Evolutionary conservation across 495 filamentous ascomycete species (phyloP).

Genomic region (Pyrenopolyporus hunteri): DNA sequence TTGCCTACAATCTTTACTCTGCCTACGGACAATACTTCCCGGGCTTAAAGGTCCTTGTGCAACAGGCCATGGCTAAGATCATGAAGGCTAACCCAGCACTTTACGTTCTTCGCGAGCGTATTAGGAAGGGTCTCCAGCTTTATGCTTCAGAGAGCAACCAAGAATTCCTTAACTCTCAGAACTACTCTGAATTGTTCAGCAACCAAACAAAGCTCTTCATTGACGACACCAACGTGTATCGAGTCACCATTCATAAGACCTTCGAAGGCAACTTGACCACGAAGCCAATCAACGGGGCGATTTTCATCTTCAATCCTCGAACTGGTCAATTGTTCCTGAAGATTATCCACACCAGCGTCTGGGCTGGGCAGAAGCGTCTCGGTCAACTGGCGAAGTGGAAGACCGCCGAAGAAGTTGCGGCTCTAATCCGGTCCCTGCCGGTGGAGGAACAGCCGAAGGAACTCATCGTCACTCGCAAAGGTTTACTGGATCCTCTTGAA

Average conservation of each 20-base stretch:
- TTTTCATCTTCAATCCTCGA: slow-evolving; percentile 99
- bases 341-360: slow-evolving; percentile 99
- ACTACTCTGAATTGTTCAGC: slow-evolving; percentile 99
- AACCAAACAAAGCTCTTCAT: slow-evolving; percentile 99
- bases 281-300: slow-evolving; percentile 99
- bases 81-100: slow-evolving; percentile 99
- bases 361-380: slow-evolving; percentile 99
- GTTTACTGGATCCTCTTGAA: slow-evolving; percentile 95
- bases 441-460: slow-evolving; percentile 99
- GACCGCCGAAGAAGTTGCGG: slow-evolving; percentile 99
- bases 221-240: slow-evolving; percentile 99
- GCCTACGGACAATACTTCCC: slow-evolving; percentile 99
- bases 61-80: slow-evolving; percentile 99
- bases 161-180: slow-evolving; percentile 99
- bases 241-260: slow-evolving; percentile 99
- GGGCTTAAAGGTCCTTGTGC: slow-evolving; percentile 92
- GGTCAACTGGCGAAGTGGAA: slow-evolving; percentile 99
- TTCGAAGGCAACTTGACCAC: slow-evolving; percentile 99
- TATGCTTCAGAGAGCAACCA: slow-evolving; percentile 99
- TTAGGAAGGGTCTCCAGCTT: slow-evolving; percentile 96
- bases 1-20: slow-evolving; percentile 98
- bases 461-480: slow-evolving; percentile 97
- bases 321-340: slow-evolving; percentile 98
- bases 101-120: slow-evolving; percentile 96
- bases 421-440: slow-evolving; percentile 93